Evolutionary conservation across 2,329 filamentous ascomycete genomes (phyloP), one percentile per base, ranked within the genome.

Genomic region (Hirsutella thompsonii): DNA sequence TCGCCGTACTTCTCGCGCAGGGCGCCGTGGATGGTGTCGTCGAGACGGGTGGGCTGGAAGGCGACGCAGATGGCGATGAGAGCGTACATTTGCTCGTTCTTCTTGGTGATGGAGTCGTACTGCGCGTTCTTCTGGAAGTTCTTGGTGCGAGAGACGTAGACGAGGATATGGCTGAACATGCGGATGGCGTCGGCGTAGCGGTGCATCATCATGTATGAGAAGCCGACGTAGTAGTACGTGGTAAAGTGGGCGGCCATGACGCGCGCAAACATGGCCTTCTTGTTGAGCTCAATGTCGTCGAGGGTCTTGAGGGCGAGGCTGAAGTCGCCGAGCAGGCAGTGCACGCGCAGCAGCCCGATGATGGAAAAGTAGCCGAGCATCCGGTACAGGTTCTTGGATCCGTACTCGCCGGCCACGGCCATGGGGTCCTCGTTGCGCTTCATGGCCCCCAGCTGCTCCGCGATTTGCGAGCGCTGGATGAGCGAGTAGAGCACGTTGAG

Each of bases 201-300:
- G 70, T 92, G 88, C 86, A 96, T 94, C 92, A 98, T 98, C 90
- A 98, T 96, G 82, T 98, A 98, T 53, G 87, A 94, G 79, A 98
- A 98, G 53, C 92, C 92, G 48, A 98, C 90, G 64, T 96, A 96
- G 79, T 98, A 98, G 79, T 96, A 98, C 50, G 92, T 98, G 52
- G 90, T 95, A 72, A 96, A 96, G 73, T 98, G 92, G 44, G 92
- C 92, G 41, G 92, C 90, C 92, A 98, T 96, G 62, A 98, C 92
- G 51, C 92, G 86, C 48, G 92, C 90, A 63, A 98, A 98, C 86
- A 96, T 96, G 65, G 92, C 89, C 75, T 96, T 96, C 76, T 98
- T 98, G 76, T 96, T 98, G 57, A 98, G 81, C 76, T 98, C 92
- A 59, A 98, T 96, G 62, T 96, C 90, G 63, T 98, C 92, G 51